Evolutionary conservation across 192 early-diverging fungal species (phyloP).

Genomic region (Backusella liffmaniae): DNA sequence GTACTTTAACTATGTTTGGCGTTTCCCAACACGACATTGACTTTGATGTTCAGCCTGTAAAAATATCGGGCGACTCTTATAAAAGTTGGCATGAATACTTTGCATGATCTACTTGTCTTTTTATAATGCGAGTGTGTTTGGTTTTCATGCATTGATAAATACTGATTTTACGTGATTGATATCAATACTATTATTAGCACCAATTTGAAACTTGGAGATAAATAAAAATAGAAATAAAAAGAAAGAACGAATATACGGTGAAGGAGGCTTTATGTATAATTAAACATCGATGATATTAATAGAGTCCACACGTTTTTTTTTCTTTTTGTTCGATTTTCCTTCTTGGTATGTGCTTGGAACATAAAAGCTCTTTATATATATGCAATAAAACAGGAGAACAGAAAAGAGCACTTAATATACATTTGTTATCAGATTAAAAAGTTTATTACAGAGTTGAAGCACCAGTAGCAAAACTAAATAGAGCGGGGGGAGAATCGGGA

Average conservation of each 20-base stretch:
- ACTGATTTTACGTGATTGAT: not conserved
- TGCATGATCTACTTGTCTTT: not conserved
- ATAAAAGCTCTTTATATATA: not conserved
- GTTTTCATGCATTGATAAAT: not conserved
- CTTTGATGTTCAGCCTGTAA: not conserved
- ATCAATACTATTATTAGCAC: not conserved
- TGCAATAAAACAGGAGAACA: not conserved
- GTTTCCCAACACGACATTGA: not conserved
- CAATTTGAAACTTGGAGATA: not conserved
- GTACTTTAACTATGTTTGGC: not conserved
- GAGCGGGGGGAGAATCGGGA: not conserved
- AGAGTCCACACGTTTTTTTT: not conserved
- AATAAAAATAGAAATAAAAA: not conserved
- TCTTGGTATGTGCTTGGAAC: not conserved
- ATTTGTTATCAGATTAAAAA: not conserved
- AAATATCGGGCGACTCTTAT: not conserved
- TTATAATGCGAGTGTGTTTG: not conserved
- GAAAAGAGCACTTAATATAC: not conserved
- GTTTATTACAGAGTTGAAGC: not conserved
- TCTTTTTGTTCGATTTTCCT: not conserved
- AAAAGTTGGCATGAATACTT: not conserved
- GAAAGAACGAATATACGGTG: not conserved
- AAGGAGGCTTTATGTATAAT: not conserved
- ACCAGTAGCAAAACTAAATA: not conserved
- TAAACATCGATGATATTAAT: not conserved